These are phyloP conservation scores for Chaetomium olivaceum DNA, from an alignment of 2,329 filamentous ascomycete species.

Conservation along the genomic window DNA sequence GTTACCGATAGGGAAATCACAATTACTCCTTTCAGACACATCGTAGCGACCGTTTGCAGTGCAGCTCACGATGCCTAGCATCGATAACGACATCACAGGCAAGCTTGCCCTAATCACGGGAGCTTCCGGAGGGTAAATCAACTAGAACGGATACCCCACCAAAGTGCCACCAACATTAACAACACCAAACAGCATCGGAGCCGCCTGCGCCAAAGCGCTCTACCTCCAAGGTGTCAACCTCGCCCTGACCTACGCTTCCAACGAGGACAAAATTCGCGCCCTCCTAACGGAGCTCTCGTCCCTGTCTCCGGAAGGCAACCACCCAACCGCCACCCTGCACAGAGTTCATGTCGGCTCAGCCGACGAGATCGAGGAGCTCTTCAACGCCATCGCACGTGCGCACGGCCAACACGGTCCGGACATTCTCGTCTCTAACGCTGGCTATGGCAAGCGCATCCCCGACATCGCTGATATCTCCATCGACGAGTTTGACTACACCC, in stretches of 20 bases:
- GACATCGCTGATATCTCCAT: conserved; percentile 59
- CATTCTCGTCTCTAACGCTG: conserved; percentile 67
- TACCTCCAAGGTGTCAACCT: conserved; percentile 53
- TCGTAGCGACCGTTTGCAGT: neutral
- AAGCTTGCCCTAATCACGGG: conserved; percentile 61
- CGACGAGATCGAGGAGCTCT: conserved; percentile 55
- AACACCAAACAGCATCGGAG: conserved; percentile 55
- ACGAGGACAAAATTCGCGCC: conserved; percentile 47
- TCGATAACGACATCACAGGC: conserved; percentile 51
- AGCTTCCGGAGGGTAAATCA: conserved; percentile 58
- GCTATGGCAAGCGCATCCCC: conserved; percentile 62
- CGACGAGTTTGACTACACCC: conserved; percentile 64
- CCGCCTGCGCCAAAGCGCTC: conserved; percentile 58
- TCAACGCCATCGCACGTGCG: conserved; percentile 52
- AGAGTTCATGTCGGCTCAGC: conserved; percentile 58
- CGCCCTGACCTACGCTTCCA: conserved; percentile 60
- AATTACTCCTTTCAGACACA: neutral
- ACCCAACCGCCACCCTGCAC: conserved; percentile 42
- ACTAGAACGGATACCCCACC: neutral
- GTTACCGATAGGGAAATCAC: neutral
- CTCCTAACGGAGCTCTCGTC: conserved; percentile 48
- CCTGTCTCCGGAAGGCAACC: too few species aligned
- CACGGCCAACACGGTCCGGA: conserved; percentile 57
- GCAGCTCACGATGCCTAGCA: conserved; percentile 18
- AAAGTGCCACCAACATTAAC: neutral